These are phyloP conservation scores for Tardiomyces blankii DNA, from an alignment of 1,139 yeast genomes.

Conservation along the genomic window DNA sequence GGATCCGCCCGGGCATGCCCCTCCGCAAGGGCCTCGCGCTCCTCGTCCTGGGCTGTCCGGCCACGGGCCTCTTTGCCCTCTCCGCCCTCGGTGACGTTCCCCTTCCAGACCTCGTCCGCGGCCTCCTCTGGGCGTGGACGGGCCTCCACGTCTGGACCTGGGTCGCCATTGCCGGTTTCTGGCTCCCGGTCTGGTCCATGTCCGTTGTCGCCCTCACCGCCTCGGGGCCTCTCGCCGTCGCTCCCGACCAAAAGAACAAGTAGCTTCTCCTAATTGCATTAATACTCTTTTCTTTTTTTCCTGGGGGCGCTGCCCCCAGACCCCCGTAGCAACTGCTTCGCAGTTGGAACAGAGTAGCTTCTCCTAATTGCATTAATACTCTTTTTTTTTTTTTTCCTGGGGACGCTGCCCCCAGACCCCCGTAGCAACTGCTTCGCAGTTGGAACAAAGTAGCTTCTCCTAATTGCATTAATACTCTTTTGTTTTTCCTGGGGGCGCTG, in stretches of 20 bases:
- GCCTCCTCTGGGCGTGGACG: constrained; percentile 53
- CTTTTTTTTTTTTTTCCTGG: too few relatives aligned
- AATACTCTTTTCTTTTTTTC: not conserved
- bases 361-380: too few relatives aligned
- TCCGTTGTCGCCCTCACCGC: constrained; percentile 26
- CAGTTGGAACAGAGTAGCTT: too few relatives aligned
- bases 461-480: too few relatives aligned
- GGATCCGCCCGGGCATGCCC: constrained; percentile 38
- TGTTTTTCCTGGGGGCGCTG: too few relatives aligned
- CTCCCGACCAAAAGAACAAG: not conserved
- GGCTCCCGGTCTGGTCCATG: constrained; percentile 76
- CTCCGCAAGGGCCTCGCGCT: constrained; percentile 16
- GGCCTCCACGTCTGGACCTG: constrained; percentile 82
- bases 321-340: too few relatives aligned
- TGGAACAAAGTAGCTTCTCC: too few relatives aligned
- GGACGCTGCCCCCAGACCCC: too few relatives aligned
- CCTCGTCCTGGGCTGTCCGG: constrained; percentile 44
- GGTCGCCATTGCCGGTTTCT: constrained; percentile 60
- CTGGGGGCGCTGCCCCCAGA: too few relatives aligned
- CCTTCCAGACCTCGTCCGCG: constrained; percentile 32
- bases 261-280: not conserved
- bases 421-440: too few relatives aligned
- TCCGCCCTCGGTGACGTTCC: constrained; percentile 29
- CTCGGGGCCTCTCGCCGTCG: not conserved
- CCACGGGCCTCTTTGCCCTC: constrained; percentile 29